Evolutionary conservation across 2,329 filamentous ascomycete genomes (phyloP).

Genomic region (Beauveria rudraprayagi): DNA sequence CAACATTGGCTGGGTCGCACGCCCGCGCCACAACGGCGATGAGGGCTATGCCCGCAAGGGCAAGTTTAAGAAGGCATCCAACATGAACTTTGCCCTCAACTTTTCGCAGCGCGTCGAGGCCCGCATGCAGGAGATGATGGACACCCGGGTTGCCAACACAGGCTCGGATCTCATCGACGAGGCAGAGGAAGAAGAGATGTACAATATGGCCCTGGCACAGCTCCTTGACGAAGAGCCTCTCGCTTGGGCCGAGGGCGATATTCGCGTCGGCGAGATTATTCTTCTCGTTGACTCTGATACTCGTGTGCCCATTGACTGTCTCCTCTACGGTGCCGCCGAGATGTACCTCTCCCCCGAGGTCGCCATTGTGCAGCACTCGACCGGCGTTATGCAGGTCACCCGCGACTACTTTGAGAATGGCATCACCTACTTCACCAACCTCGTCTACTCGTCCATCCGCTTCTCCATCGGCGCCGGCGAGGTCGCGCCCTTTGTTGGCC

Average conservation of each 20-base stretch:
- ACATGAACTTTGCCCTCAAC: conserved; percentile 65
- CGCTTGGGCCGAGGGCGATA: conserved; percentile 53
- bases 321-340: conserved; percentile 61
- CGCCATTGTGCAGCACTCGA: conserved; percentile 63
- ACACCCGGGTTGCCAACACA: conserved; percentile 13
- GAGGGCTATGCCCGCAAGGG: conserved; percentile 46
- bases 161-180: conserved; percentile 19
- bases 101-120: conserved; percentile 56
- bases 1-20: conserved; percentile 40
- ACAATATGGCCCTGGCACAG: conserved; percentile 39
- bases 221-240: conserved; percentile 38
- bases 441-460: conserved; percentile 66
- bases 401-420: conserved; percentile 64
- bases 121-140: conserved; percentile 35
- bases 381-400: conserved; percentile 70
- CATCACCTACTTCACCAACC: conserved; percentile 71
- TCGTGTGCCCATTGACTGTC: conserved; percentile 57
- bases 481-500: conserved; percentile 67
- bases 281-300: conserved; percentile 63
- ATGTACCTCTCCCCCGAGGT: conserved; percentile 64
- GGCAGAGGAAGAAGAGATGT: conserved; percentile 34
- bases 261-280: conserved; percentile 56
- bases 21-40: conserved; percentile 38
- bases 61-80: conserved; percentile 67
- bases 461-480: conserved; percentile 66